Conservation (phyloP, 176 grass and related monocot species). For the Ensete glaucum region DNA sequence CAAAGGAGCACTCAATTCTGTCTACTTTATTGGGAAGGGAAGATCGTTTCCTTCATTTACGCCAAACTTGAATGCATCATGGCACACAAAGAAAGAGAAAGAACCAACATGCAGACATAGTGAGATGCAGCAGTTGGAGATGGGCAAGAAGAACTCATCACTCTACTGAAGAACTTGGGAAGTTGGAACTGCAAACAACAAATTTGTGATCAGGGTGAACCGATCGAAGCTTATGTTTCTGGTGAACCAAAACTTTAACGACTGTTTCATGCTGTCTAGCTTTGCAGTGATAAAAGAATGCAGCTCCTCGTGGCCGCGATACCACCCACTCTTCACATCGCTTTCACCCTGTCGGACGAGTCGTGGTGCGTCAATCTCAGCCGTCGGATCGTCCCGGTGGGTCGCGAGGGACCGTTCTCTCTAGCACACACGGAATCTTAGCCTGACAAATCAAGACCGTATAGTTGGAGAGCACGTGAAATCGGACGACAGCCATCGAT, state of each 20-base stretch:
- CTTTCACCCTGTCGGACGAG: background rate
- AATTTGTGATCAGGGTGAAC: too few species aligned
- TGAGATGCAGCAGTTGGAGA: too few species aligned
- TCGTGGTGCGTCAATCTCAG: background rate
- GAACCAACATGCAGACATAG: background rate
- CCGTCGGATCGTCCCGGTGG: background rate
- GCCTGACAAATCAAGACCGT: background rate
- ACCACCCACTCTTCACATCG: background rate
- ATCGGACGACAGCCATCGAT: background rate
- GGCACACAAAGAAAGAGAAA: background rate
- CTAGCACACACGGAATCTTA: too few species aligned
- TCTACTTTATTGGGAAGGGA: constrained; percentile 11
- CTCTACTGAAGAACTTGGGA: too few species aligned
- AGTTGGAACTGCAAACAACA: too few species aligned
- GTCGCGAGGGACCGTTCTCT: too few species aligned
- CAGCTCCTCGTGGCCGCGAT: background rate
- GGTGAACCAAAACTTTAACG: too few species aligned
- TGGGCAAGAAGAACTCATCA: background rate
- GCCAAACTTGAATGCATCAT: background rate
- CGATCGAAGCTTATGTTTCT: too few species aligned
- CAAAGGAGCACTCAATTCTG: background rate
- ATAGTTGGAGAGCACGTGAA: background rate
- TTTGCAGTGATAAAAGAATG: background rate
- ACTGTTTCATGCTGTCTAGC: too few species aligned
- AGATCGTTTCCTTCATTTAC: background rate